A percentile compares a stretch with the other conserved stretches of the same genome.
Evolutionary conservation across 345 rosid species (phyloP).

Genomic region (Zanthoxylum bungeanum): DNA sequence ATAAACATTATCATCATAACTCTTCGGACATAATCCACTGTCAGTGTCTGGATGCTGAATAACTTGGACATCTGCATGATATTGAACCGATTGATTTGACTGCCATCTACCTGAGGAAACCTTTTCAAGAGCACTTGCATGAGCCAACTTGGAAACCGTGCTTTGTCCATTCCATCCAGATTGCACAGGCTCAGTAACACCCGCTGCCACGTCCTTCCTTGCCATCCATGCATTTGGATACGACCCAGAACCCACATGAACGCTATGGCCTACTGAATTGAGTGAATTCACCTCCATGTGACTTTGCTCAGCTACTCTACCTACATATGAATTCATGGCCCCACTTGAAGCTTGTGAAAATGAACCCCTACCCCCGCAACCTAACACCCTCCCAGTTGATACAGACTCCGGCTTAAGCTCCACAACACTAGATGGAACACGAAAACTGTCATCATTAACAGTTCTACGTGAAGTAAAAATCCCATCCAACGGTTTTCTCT

Average conservation of each 20-base stretch:
- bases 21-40: slow-evolving; percentile 24
- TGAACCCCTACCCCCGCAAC: slow-evolving; percentile 25
- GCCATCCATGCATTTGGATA: slow-evolving; percentile 55
- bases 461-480: slow-evolving; percentile 54
- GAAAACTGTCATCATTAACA: slow-evolving; percentile 57
- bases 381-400: slow-evolving; percentile 31
- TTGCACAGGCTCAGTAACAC: slow-evolving; percentile 39
- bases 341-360: slow-evolving; percentile 20
- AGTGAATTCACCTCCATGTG: slow-evolving; percentile 24
- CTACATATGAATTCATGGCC: slow-evolving; percentile 29
- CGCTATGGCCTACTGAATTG: slow-evolving; percentile 30
- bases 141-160: slow-evolving; percentile 55
- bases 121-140: slow-evolving; percentile 70
- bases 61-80: slow-evolving; percentile 49
- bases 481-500: slow-evolving; percentile 77
- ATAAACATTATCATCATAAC: slow-evolving; percentile 26
- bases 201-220: slow-evolving; percentile 45
- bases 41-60: slow-evolving; percentile 42
- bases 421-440: slow-evolving; percentile 23
- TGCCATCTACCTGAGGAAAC: slow-evolving; percentile 83
- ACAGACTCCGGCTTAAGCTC: slow-evolving; percentile 48
- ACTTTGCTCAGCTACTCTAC: slow-evolving; percentile 37
- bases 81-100: slow-evolving; percentile 39
- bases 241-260: slow-evolving; percentile 33
- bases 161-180: slow-evolving; percentile 44